Conservation (phyloP, 306 rosid species). For the Prunus mongolica region DNA sequence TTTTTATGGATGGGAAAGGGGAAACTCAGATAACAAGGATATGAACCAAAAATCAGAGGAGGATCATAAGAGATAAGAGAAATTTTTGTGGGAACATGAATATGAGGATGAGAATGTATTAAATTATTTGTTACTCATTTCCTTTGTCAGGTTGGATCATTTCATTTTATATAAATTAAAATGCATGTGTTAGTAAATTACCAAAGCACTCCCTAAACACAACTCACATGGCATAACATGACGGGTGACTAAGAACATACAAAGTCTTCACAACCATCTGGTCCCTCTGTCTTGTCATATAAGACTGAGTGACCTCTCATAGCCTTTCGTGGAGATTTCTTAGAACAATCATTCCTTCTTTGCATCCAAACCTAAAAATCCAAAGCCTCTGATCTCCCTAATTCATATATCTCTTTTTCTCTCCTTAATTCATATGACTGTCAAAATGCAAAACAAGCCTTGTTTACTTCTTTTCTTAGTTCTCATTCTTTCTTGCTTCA, state of each 20-base stretch:
- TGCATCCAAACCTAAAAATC: slow-evolving; percentile 9
- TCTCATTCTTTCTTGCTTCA: slow-evolving; percentile 19
- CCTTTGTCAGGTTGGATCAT: not conserved
- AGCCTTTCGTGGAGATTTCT: not conserved
- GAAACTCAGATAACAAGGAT: too few relatives aligned
- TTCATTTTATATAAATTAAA: not conserved
- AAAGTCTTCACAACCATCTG: not conserved
- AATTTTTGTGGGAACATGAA: too few relatives aligned
- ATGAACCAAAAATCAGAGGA: too few relatives aligned
- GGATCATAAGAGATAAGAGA: too few relatives aligned
- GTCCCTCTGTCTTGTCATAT: not conserved
- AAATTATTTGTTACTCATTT: not conserved
- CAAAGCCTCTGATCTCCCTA: not conserved
- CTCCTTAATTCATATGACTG: not conserved
- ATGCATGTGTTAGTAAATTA: slow-evolving; percentile 13
- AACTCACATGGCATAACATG: slow-evolving; percentile 37
- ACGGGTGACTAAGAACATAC: slow-evolving; percentile 26
- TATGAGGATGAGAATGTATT: too few relatives aligned
- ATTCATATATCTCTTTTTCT: not conserved
- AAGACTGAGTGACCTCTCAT: not conserved
- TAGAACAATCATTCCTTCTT: not conserved
- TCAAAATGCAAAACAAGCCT: slow-evolving; percentile 9
- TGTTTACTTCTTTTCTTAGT: slow-evolving; percentile 3
- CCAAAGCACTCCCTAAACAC: slow-evolving; percentile 9
- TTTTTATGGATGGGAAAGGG: too few relatives aligned